Evolutionary conservation across 1,139 yeast genomes (phyloP).

Genomic region (Nakaseomyces glabratus): DNA sequence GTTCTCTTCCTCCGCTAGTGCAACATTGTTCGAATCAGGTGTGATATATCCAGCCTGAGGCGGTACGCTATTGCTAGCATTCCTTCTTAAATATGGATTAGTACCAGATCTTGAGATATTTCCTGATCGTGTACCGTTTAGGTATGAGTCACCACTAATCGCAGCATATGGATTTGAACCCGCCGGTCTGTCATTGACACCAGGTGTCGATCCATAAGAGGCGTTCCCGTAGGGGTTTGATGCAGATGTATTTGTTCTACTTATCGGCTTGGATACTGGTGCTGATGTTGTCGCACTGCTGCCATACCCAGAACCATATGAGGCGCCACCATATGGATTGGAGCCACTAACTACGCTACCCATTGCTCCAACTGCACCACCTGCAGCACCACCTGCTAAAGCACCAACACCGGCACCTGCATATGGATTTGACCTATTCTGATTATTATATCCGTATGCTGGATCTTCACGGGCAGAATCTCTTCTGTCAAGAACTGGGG

Average conservation of each 20-base stretch:
- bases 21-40: conserved; percentile 8
- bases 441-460: no score
- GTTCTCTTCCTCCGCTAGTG: conserved; percentile 7
- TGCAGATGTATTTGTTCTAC: no score
- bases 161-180: conserved; percentile 15
- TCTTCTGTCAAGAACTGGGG: neutral
- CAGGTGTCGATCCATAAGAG: conserved; percentile 9
- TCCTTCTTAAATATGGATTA: conserved; percentile 15
- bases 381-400: conserved; percentile 1
- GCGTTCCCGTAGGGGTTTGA: conserved; percentile 1
- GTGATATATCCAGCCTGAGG: conserved; percentile 4
- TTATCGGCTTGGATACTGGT: no score
- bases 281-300: no score
- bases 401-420: neutral
- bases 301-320: no score
- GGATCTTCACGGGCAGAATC: no score
- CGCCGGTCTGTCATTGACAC: conserved; percentile 1
- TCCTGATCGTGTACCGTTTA: conserved; percentile 5
- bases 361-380: neutral
- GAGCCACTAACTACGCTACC: neutral
- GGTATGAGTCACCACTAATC: conserved; percentile 11
- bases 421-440: conserved; percentile 9
- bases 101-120: conserved; percentile 6
- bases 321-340: conserved; percentile 9
- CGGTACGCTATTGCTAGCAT: conserved; percentile 1